Base-by-base conservation (phyloP, 2,329 filamentous ascomycete genomes). In the Coniochaeta ligniaria region DNA sequence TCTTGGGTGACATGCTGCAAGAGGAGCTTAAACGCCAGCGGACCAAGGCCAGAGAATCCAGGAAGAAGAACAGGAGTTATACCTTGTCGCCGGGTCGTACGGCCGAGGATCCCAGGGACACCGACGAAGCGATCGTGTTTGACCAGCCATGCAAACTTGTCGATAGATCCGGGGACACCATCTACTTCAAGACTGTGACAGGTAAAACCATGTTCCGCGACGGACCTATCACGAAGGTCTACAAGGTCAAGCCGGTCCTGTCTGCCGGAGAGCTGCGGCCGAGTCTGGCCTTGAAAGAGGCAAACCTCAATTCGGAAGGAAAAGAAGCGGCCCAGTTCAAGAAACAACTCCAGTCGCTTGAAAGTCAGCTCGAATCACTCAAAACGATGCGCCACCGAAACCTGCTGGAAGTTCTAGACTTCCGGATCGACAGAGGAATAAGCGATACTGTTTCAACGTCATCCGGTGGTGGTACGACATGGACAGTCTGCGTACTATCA, bases 321-420 rank as follows among this genome's bases (percentile, higher is more conserved):
- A 83, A 83, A 57, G 86, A 90, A 56, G 72, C 78, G 1, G 78
- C 83, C 28, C 81, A 86, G 20, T 85, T 92, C 70, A 92, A 92
- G 69, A 88, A 89, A 70, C 84, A 90, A 63, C 80, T 97, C 58
- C 88, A 92, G 68, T 81, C 82, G 8, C 82, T 96, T 26, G 93
- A 97, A 72, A 83, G 83, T 45, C 84, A 89, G 62, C 80, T 99
- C 38, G 90, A 94, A 65, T 80, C 84, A 11, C 77, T 96, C 58
- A 95, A 91, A 72, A 84, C 83, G 65, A 77, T 95, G 43, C 83
- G 85, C 4, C 92, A 97, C 71, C 82, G 85, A 26, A 91, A 92
- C 68, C 76, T 98, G 14, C 82, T 95, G 50, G 86, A 90, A 57
- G 80, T 98, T 41, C 79, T 96, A 61, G 92, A 93, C 63, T 96